These are phyloP conservation scores for Setaria viridis DNA, from an alignment of 202 grass and related monocot species.

Conservation along the genomic window DNA sequence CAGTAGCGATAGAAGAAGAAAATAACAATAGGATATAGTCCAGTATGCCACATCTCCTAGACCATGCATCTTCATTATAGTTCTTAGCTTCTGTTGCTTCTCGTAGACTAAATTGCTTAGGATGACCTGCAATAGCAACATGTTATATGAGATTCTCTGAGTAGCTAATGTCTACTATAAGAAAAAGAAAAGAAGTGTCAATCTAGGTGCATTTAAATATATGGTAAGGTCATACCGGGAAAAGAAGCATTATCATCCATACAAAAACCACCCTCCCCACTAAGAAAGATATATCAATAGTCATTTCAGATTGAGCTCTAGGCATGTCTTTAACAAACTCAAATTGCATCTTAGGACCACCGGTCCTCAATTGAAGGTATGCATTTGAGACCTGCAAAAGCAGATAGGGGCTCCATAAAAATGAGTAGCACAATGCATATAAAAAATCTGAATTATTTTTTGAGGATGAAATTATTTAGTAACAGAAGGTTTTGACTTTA, in stretches of 20 bases:
- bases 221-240: constrained; percentile 41
- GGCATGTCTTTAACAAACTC: constrained; percentile 61
- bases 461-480: neutral
- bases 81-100: constrained; percentile 74
- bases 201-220: neutral
- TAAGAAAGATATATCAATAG: constrained; percentile 37
- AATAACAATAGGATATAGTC: constrained; percentile 77
- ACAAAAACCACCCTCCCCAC: constrained; percentile 46
- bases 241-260: constrained; percentile 53
- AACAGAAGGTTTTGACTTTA: neutral
- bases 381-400: constrained; percentile 52
- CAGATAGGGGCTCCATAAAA: constrained; percentile 1
- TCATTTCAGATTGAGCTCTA: constrained; percentile 8
- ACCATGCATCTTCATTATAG: constrained; percentile 92
- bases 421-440: neutral
- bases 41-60: constrained; percentile 70
- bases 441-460: neutral
- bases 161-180: neutral
- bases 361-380: constrained; percentile 40
- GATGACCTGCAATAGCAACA: constrained; percentile 60
- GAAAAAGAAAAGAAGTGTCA: neutral
- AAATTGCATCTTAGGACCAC: constrained; percentile 47
- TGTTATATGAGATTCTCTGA: constrained; percentile 1
- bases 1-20: constrained; percentile 61
- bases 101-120: constrained; percentile 68